phyloP scores from a whole-genome alignment of 495 filamentous ascomycete genomes.

The Aspergillus bridgeri region DNA sequence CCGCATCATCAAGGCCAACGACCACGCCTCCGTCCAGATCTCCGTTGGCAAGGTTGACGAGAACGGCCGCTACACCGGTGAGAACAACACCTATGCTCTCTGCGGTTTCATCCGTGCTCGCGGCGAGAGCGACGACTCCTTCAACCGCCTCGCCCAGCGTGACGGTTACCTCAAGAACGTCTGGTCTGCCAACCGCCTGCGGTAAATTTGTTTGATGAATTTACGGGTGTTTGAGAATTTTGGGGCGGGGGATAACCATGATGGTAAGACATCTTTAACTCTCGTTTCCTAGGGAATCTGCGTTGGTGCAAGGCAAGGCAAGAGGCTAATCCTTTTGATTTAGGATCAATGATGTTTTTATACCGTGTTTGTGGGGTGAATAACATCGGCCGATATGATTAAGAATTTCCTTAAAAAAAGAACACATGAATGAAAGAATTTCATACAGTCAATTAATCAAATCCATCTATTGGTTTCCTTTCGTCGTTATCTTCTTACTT shows the following conservation, averaged over 20 bases:
- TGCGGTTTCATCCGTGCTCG: constrained; percentile 97
- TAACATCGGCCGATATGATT: constrained; percentile 13
- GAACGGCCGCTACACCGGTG: constrained; percentile 92
- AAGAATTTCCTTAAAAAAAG: constrained; percentile 13
- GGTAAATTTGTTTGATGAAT: constrained; percentile 45
- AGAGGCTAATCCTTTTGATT: not conserved
- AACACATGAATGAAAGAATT: constrained; percentile 11
- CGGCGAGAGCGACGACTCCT: constrained; percentile 93
- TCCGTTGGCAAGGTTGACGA: constrained; percentile 91
- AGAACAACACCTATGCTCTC: constrained; percentile 95
- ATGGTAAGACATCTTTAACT: constrained; percentile 3
- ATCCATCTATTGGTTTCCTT: constrained; percentile 7
- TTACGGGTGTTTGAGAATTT: not conserved
- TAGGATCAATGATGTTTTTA: constrained; percentile 2
- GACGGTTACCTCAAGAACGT: constrained; percentile 96
- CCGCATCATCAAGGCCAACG: constrained; percentile 99
- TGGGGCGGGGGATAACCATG: not conserved
- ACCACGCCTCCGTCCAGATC: constrained; percentile 90
- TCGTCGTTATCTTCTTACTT: not conserved
- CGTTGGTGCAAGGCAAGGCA: not conserved
- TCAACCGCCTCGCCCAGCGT: constrained; percentile 93
- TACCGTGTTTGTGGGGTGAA: not conserved
- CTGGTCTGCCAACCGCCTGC: constrained; percentile 74
- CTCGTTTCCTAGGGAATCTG: not conserved
- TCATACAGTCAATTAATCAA: constrained; percentile 13